Conservation (phyloP, 83 land plant genomes). For the Picea abies region DNA sequence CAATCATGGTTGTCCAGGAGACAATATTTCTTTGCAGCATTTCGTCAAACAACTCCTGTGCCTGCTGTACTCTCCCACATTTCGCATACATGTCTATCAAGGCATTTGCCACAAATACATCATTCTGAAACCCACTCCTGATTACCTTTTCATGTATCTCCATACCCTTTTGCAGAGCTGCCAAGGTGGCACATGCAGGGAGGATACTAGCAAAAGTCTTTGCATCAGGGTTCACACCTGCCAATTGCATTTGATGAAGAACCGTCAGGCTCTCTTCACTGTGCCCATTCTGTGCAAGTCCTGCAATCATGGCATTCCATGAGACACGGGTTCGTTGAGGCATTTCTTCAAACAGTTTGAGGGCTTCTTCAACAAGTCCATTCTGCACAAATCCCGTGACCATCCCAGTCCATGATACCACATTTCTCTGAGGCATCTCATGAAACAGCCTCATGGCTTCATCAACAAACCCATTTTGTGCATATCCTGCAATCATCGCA, state of each 20-base stretch:
- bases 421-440: slow-evolving; percentile 16
- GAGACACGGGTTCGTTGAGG: slow-evolving; percentile 46
- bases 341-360: slow-evolving; percentile 20
- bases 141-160: slow-evolving; percentile 35
- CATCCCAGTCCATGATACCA: slow-evolving; percentile 28
- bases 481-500: slow-evolving; percentile 23
- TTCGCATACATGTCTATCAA: slow-evolving; percentile 38
- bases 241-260: slow-evolving; percentile 15
- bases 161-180: slow-evolving; percentile 8
- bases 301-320: slow-evolving; percentile 80
- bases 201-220: slow-evolving; percentile 36
- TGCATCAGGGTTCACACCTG: slow-evolving; percentile 7
- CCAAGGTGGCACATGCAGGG: slow-evolving; percentile 35
- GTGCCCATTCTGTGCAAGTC: slow-evolving; percentile 43
- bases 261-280: slow-evolving; percentile 37
- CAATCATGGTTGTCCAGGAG: slow-evolving; percentile 60
- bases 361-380: slow-evolving; percentile 22
- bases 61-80: slow-evolving; percentile 25
- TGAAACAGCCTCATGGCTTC: slow-evolving; percentile 22
- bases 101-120: slow-evolving; percentile 47
- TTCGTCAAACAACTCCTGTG: slow-evolving; percentile 29
- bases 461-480: not conserved
- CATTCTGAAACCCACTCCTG: slow-evolving; percentile 39
- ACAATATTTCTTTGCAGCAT: slow-evolving; percentile 43
- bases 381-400: slow-evolving; percentile 21